Evolutionary conservation across 108 stramenopile genomes (phyloP), one percentile per base, ranked within the genome.

Genomic region (Bacterosira constricta): DNA sequence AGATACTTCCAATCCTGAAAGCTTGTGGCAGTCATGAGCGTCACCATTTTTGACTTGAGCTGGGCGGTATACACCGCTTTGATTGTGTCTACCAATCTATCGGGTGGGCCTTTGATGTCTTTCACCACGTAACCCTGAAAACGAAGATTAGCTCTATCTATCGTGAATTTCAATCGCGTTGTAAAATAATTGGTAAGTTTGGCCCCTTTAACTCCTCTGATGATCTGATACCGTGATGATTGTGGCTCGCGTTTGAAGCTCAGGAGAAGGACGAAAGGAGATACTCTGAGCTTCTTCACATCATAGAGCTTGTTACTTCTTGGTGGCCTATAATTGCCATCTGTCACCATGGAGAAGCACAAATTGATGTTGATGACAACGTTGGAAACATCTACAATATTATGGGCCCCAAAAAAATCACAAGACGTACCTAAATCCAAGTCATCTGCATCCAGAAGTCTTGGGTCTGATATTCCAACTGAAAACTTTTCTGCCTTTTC

Each of bases 1-100:
- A 96, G 83, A 63, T 68, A 80, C 58, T 85, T 88, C 95, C 95
- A 96, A 47, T 96, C 92, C 49, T 96, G 85, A 34, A 96, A 65
- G 64, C 85, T 93, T n/a, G 89, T 85, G 1, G 95, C 83, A 11
- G 86, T 82, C 69, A 96, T 71, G 5, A 96, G 59, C 15, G 86
- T 73, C 20, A 93, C 75, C 63, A 93, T 47, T 72, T 96, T 91
- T 17, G 85, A 81, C 68, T 96, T 96, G 63, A 93, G 86, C 44
- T 87, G 74, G 0, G 87, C 72, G 38, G 85, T 62, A 53, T 96
- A 96, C 0, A 90, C 90, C 8, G 92, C 86, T 35, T 65, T 77
- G 32, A 96, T 47, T 5, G 83, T 64, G 60, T 93, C 89, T n/a
- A 87, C 65, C n/a, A 96, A 47, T 25, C 89, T 75, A 66, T 90